Conservation (phyloP, 2,329 filamentous ascomycete species). For the Penicillium palitans region DNA sequence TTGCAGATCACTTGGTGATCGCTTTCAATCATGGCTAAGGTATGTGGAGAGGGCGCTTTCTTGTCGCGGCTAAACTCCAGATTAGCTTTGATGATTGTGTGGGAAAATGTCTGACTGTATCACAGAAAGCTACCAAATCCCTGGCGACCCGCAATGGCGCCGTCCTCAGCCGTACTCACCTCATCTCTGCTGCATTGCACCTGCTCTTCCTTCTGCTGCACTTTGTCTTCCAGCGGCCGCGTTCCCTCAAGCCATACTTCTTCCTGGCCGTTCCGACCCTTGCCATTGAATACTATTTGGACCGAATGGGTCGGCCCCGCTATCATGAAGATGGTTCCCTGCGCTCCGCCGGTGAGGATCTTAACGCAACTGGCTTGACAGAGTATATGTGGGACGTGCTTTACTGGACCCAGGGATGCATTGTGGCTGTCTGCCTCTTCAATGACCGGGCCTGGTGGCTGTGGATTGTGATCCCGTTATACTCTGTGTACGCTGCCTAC, state of each 20-base stretch:
- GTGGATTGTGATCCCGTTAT: slow-evolving; percentile 54
- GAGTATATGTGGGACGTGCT: slow-evolving; percentile 98
- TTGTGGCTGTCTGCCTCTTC: slow-evolving; percentile 69
- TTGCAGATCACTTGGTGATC: slow-evolving; percentile 3
- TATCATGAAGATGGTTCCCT: slow-evolving; percentile 68
- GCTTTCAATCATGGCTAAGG: slow-evolving; percentile 29
- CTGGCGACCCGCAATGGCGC: slow-evolving; percentile 76
- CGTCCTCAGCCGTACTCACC: slow-evolving; percentile 77
- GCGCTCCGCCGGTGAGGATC: slow-evolving; percentile 78
- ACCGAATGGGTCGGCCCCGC: slow-evolving; percentile 76
- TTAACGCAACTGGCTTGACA: slow-evolving; percentile 82
- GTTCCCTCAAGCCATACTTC: slow-evolving; percentile 66
- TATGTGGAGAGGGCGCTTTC: slow-evolving; percentile 14
- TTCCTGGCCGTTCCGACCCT: slow-evolving; percentile 73
- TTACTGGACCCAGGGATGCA: slow-evolving; percentile 86
- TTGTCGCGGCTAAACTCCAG: neutral
- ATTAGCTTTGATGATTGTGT: neutral
- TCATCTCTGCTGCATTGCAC: slow-evolving; percentile 72
- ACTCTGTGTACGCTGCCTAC: slow-evolving; percentile 50
- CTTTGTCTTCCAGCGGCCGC: slow-evolving; percentile 62
- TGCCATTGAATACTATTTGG: slow-evolving; percentile 80
- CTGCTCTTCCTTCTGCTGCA: slow-evolving; percentile 71
- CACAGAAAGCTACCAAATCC: slow-evolving; percentile 54
- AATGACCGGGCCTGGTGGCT: slow-evolving; percentile 78
- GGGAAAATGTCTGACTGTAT: slow-evolving; percentile 5